Base-by-base conservation (phyloP, 805 yeast genomes). In the Starmerella lactis-condensi region DNA sequence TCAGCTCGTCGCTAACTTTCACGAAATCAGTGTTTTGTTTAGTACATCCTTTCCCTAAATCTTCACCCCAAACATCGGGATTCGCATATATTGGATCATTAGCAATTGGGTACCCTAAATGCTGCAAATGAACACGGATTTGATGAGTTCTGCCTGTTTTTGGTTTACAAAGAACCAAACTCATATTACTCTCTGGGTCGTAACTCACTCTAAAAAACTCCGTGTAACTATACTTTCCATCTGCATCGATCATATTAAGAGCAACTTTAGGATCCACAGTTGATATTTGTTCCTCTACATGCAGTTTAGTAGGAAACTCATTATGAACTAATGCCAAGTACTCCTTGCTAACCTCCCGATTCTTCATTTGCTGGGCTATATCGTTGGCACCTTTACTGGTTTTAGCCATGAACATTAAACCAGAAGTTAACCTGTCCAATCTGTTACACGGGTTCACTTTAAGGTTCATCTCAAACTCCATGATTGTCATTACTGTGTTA, bases 91-190 rank as follows among this genome's bases (percentile, higher is more conserved):
- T 62, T 0, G 95, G 95, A 51, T 85, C 98, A 49, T 85, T 83
- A 3, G 77, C 81, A 28, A 85, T 85, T 1, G 96, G 94, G 47
- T 60, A 65, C 0, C 95, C 95, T n/a, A 89, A 44, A 41, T 62
- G 75, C 53, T 83, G 94, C 34, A 89, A 55, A 56, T 89, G 98
- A 1, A 89, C 93, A 37, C 98, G 60, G 30, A 89, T 82, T 50
- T 85, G 98, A 52, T 85, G 98, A 0, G 95, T 81, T 47, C 98
- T 62, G 0, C 98, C 98, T 0, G 98, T 85, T 12, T 65, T 56
- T 1, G 98, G 98, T 41, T 60, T 65, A 53, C 96, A 85, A 37
- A 69, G 61, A 3, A 89, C 93, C 17, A 89, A 62, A 8, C 41
- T 34, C 13, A 26, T 24, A 33, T 79, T 69, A 6, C 71, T 62